A percentile compares a stretch with the other conserved stretches of the same genome.
phyloP scores from a whole-genome alignment of 176 grass and related monocot genomes.

The Avena insularis region DNA sequence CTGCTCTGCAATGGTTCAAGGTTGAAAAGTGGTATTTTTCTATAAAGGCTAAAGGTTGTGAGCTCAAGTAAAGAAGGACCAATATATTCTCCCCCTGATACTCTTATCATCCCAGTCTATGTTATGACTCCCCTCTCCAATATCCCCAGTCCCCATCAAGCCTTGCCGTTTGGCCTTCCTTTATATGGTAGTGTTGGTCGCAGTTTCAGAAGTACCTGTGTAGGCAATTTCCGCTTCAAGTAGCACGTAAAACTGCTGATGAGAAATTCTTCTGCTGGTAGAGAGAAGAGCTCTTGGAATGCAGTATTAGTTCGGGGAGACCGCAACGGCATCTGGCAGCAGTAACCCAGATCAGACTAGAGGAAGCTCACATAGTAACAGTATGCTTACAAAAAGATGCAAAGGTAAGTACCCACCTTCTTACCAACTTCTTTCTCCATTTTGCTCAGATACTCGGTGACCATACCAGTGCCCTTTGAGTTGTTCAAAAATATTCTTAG shows the following conservation, averaged over 20 bases:
- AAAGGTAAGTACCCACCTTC: slow-evolving; percentile 62
- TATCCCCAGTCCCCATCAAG: not conserved
- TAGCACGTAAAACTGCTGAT: slow-evolving; percentile 96
- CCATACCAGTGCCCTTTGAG: slow-evolving; percentile 70
- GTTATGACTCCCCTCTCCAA: not conserved
- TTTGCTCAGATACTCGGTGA: slow-evolving; percentile 77
- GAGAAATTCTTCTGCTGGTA: slow-evolving; percentile 94
- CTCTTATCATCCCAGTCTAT: not conserved
- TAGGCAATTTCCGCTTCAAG: slow-evolving; percentile 86
- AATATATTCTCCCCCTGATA: not conserved
- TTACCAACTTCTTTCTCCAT: slow-evolving; percentile 99
- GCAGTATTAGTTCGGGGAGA: slow-evolving; percentile 83
- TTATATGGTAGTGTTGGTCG: not conserved
- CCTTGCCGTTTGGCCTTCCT: not conserved
- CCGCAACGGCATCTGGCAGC: slow-evolving; percentile 75
- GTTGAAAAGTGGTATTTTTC: not conserved
- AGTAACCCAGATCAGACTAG: slow-evolving; percentile 50
- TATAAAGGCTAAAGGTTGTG: not conserved
- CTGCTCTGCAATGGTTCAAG: not conserved
- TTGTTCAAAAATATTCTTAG: slow-evolving; percentile 94
- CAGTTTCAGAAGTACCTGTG: slow-evolving; percentile 65
- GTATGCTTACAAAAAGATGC: not conserved
- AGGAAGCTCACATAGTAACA: slow-evolving; percentile 20
- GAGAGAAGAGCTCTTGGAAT: slow-evolving; percentile 92
- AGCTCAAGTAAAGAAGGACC: not conserved